These are phyloP conservation scores for Heteromeles arbutifolia DNA, from an alignment of 306 rosid genomes.

Conservation along the genomic window DNA sequence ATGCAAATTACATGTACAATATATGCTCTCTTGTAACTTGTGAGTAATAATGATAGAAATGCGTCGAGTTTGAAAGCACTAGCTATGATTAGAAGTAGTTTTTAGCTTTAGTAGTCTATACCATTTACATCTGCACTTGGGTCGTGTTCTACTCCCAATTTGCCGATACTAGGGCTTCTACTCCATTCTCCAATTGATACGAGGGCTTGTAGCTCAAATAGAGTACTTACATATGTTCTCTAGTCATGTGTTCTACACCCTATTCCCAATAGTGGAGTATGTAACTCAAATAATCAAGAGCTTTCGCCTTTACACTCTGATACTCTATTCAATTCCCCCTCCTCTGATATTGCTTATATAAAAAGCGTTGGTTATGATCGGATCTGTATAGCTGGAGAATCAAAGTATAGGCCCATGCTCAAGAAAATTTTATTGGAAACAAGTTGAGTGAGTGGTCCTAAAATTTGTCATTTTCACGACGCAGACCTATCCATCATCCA, in stretches of 20 bases:
- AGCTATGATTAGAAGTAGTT: background rate
- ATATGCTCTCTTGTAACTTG: conserved; percentile 1
- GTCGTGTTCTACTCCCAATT: background rate
- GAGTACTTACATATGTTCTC: background rate
- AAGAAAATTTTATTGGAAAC: background rate
- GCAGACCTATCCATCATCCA: conserved; percentile 1
- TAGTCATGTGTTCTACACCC: too few species aligned
- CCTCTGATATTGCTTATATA: background rate
- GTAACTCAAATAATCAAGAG: background rate
- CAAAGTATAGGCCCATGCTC: background rate
- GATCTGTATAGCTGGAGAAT: background rate
- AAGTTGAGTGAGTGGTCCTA: conserved; percentile 4
- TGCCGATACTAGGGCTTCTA: background rate
- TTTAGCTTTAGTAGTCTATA: background rate
- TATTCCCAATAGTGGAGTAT: too few species aligned
- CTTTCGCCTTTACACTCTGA: background rate
- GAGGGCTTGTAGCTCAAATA: background rate
- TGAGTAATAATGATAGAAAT: conserved; percentile 13
- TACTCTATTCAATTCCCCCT: background rate
- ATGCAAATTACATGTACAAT: conserved; percentile 12
- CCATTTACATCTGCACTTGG: background rate
- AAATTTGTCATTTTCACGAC: background rate
- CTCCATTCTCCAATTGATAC: too few species aligned
- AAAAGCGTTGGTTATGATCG: background rate
- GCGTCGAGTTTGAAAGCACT: background rate